Percentiles rank a stretch among this genome's conserved stretches.
Evolutionary conservation across 192 early-diverging fungal genomes (phyloP).

Genomic region (Pecoramyces ruminantium): DNA sequence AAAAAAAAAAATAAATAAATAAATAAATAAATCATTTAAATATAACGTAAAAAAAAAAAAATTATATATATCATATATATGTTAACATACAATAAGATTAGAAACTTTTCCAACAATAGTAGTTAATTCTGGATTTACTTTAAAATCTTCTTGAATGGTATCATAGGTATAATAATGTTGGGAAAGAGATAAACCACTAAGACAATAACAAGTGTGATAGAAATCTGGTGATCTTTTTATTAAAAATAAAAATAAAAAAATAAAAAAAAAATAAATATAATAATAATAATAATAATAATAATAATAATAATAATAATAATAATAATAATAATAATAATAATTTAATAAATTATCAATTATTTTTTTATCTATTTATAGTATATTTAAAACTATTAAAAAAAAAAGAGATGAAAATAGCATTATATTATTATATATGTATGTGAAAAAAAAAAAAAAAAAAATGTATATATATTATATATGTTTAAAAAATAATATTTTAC

Average conservation of each 20-base stretch:
- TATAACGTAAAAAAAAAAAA: too few species aligned
- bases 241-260: background rate
- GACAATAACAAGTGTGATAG: constrained; percentile 89
- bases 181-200: constrained; percentile 66
- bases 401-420: too few species aligned
- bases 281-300: too few species aligned
- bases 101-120: constrained; percentile 22
- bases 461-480: background rate
- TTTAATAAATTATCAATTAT: too few species aligned
- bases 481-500: constrained; percentile 16
- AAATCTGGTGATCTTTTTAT: constrained; percentile 45
- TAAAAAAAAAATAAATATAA: background rate
- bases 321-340: too few species aligned
- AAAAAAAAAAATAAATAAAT: background rate
- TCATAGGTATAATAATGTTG: constrained; percentile 53
- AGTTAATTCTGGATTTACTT: constrained; percentile 2
- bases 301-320: too few species aligned
- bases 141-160: background rate
- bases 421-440: too few species aligned
- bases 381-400: too few species aligned
- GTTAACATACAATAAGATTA: constrained; percentile 32
- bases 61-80: too few species aligned
- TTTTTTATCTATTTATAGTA: too few species aligned
- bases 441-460: too few species aligned
- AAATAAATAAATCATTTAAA: background rate